phyloP scores from a whole-genome alignment of 768 basidiomycete genomes.

The Tephrocybe sp. region DNA sequence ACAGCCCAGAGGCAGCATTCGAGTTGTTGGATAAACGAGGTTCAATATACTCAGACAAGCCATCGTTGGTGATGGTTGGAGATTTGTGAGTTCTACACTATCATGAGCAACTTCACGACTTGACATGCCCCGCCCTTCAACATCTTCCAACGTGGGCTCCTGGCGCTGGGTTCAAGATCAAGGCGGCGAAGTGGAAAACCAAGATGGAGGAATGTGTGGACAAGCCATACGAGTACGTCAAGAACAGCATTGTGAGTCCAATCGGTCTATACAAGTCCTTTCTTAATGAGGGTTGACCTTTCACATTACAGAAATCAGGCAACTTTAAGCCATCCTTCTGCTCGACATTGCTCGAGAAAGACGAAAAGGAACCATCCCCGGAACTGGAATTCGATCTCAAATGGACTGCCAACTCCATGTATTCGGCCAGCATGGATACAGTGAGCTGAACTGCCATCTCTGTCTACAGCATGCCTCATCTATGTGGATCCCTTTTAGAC shows the following conservation, averaged over 20 bases:
- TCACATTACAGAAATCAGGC: conserved; percentile 35
- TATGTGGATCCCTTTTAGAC: conserved; percentile 35
- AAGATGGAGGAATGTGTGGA: conserved; percentile 66
- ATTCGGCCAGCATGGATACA: conserved; percentile 63
- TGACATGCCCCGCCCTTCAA: conserved; percentile 50
- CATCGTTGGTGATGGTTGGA: conserved; percentile 62
- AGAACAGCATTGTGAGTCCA: conserved; percentile 51
- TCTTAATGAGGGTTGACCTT: conserved; percentile 9
- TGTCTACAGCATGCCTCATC: background rate
- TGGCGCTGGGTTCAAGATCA: conserved; percentile 62
- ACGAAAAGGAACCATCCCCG: conserved; percentile 29
- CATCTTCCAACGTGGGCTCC: conserved; percentile 66
- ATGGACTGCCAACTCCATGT: conserved; percentile 86
- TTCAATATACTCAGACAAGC: conserved; percentile 73
- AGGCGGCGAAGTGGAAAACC: conserved; percentile 59
- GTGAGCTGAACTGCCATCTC: conserved; percentile 28
- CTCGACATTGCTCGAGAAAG: conserved; percentile 55
- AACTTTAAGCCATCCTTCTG: conserved; percentile 39
- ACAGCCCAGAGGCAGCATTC: conserved; percentile 51
- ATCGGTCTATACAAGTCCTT: background rate
- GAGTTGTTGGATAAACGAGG: conserved; percentile 73
- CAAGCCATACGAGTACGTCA: conserved; percentile 56
- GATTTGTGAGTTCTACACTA: conserved; percentile 67
- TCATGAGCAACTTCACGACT: too few relatives aligned
- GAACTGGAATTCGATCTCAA: conserved; percentile 67